Evolutionary conservation across 176 grass and related monocot species (phyloP), one percentile per base, ranked within the genome.

Genomic region (Eleusine coracana): DNA sequence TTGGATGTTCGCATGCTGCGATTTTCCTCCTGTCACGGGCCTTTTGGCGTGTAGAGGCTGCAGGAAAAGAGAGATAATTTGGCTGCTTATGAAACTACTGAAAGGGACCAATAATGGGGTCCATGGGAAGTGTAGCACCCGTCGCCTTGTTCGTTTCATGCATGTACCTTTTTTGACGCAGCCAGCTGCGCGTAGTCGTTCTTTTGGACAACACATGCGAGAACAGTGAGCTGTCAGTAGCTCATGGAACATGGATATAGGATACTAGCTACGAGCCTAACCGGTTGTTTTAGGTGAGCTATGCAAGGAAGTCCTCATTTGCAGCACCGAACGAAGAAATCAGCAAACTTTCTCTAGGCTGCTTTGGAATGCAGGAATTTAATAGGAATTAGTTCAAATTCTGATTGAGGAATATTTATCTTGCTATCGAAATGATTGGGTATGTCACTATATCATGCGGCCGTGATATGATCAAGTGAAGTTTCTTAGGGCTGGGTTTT

Each of bases 11-110:
- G 50, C 28, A 9, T 11, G 17, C 15, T 65, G 58, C 41, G 11
- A 8, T 3, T 12, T 31, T 49, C 25, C 55, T 48, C 38, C n/a
- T 10, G 31, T 68, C 13, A 18, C 15, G 48, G 17, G 62, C 48
- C 2, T 80, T 28, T 75, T 55, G 48, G 72, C 61, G 71, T 55
- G 71, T 75, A 38, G 61, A 67, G 46, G 21, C 60, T 28, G 71
- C 49, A 74, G 49, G 15, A 55, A 12, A 36, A 21, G 8, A 50
- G 50, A 23, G n/a, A 64, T 50, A 27, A 50, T 81, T 70, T 29
- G n/a, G n/a, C 2, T 38, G 10, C 45, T 68, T 13, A 20, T 63
- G 25, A 25, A 29, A 25, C 9, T 34, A 17, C 3, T 58, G 73
- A 38, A 21, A 44, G 41, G 41, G 41, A 7, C 41, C 7, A 44